Base-by-base conservation (phyloP, 2,329 filamentous ascomycete species). In the Hortaea werneckii region DNA sequence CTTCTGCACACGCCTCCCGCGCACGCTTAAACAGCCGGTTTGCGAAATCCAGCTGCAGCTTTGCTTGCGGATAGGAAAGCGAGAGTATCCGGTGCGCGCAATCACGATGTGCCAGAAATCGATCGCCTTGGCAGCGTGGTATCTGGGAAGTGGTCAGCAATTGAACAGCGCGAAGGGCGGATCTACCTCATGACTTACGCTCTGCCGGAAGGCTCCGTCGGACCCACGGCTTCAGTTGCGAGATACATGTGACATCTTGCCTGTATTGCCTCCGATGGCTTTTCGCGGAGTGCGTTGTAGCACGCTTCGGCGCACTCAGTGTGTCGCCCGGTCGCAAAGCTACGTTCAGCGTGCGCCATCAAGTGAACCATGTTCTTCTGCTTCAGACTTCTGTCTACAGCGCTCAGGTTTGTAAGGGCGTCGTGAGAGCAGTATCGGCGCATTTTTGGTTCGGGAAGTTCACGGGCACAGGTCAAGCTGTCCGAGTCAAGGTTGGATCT, bases 51-150 rank as follows among this genome's bases (percentile, higher is more conserved):
- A 40, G 28, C 41, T 39, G 29, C 46, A 5, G 7, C 42, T 38
- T 37, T 38, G 46, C 46, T 29, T 44, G n/a, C 13, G 41, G 10
- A 48, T 37, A 12, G 46, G 46, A 39, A 37, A 48, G 10, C 46
- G 12, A 29, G 47, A 49, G 26, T 13, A 8, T 9, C 47, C 47
- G 8, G 40, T 46, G 27, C 43, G 43, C 1, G 42, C 40, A 27
- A 49, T 35, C 13, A 49, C 47, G 12, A 37, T 29, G 10, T 37
- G 8, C 46, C 37, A 45, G 5, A 34, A 13, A 28, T 40, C 8
- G 5, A 46, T 29, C 26, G 40, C 41, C n/a, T 28, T 11, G 10
- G 12, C 32, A 4, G 43, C 43, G 40, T 49, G 47, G 4, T 27
- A 45, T 27, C 45, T 43, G 3, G 34, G 13, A 7, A 37, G 5